These are phyloP conservation scores for Fraxinus dipetala DNA, from an alignment of 305 asterid genomes.

Conservation along the genomic window DNA sequence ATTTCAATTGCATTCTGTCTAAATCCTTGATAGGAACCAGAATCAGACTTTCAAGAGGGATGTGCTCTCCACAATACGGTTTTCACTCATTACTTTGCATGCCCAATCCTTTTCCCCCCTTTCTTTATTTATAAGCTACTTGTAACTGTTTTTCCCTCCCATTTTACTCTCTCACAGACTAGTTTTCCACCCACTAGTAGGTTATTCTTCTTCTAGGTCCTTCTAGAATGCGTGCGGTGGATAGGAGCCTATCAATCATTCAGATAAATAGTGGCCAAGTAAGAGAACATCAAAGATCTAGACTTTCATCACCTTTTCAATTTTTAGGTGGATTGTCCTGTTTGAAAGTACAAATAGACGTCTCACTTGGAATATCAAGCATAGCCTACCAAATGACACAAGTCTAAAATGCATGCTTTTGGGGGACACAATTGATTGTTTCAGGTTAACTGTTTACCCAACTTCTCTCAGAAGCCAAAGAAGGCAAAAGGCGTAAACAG, in stretches of 20 bases:
- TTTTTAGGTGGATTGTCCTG: neutral
- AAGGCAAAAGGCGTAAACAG: constrained; percentile 7
- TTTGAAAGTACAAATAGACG: neutral
- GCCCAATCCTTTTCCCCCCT: too few species aligned
- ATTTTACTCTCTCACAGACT: too few species aligned
- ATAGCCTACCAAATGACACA: neutral
- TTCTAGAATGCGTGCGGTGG: too few species aligned
- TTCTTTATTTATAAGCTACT: too few species aligned
- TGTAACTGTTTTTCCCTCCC: too few species aligned
- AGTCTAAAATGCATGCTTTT: neutral
- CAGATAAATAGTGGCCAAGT: neutral
- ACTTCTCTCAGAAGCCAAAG: constrained; percentile 19
- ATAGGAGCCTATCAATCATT: neutral
- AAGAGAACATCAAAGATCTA: neutral
- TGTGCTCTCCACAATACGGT: too few species aligned
- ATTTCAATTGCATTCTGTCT: neutral
- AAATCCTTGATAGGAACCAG: neutral
- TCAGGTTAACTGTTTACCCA: neutral
- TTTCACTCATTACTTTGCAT: too few species aligned
- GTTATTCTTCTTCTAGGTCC: too few species aligned
- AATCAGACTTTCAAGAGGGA: too few species aligned
- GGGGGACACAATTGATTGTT: neutral
- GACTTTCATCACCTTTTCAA: neutral
- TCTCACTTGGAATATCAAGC: neutral
- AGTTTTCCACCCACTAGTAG: too few species aligned